Evolutionary conservation across 2,329 filamentous ascomycete species (phyloP).

Genomic region (Colletotrichum agaves): DNA sequence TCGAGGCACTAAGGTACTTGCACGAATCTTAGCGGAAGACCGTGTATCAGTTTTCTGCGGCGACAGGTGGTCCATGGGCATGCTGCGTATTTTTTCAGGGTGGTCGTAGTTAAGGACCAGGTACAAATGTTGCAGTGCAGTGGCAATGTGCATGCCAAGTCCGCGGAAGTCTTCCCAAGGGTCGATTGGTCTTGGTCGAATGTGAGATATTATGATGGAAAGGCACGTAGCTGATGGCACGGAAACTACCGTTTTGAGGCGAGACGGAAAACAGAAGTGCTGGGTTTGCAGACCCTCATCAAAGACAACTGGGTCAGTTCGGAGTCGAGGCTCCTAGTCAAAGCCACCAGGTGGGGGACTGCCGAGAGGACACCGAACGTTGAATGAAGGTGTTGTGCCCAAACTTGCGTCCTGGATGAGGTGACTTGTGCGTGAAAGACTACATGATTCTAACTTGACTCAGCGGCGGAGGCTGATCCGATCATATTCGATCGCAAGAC

Average conservation of each 20-base stretch:
- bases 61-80: background rate
- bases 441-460: no score
- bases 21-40: background rate
- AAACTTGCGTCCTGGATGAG: background rate
- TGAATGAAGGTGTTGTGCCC: background rate
- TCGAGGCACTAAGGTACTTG: background rate
- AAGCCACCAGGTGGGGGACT: background rate
- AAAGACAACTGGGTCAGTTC: background rate
- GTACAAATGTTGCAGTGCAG: conserved; percentile 18
- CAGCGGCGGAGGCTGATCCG: no score
- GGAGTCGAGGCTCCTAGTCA: background rate
- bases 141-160: conserved; percentile 15
- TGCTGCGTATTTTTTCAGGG: conserved; percentile 15
- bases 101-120: background rate
- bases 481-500: no score
- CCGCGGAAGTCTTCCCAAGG: conserved; percentile 31
- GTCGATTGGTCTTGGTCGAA: conserved; percentile 3
- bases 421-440: no score
- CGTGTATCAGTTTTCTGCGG: conserved; percentile 4
- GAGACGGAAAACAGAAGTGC: background rate
- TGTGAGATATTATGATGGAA: conserved; percentile 21
- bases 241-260: conserved; percentile 1
- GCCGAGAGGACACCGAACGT: background rate
- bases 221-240: conserved; percentile 16
- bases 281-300: background rate